These are phyloP conservation scores for Paracoccidioides lutzii DNA, from an alignment of 2,329 filamentous ascomycete genomes.

Conservation along the genomic window DNA sequence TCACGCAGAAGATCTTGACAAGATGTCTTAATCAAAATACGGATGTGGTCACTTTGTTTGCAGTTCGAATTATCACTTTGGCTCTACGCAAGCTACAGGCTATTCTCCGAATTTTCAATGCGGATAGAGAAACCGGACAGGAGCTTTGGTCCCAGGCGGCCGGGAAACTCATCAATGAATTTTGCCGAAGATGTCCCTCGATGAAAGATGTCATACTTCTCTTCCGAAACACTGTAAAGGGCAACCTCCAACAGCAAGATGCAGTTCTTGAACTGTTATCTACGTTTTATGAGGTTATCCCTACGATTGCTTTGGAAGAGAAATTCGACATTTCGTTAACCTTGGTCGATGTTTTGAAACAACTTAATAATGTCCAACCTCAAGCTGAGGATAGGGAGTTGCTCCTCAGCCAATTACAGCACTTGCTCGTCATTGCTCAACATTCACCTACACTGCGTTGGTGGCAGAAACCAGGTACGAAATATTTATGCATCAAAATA, in stretches of 20 bases:
- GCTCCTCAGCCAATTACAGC: conserved; percentile 61
- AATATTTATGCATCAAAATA: conserved; percentile 8
- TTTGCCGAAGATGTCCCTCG: conserved; percentile 63
- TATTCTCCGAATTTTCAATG: conserved; percentile 49
- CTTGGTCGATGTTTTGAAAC: conserved; percentile 55
- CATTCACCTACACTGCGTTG: conserved; percentile 77
- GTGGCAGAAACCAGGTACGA: conserved; percentile 58
- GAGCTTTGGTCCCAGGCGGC: conserved; percentile 57
- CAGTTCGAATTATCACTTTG: conserved; percentile 62
- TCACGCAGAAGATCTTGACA: conserved; percentile 66
- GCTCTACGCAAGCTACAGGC: conserved; percentile 64
- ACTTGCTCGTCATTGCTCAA: conserved; percentile 66
- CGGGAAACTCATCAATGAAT: conserved; percentile 56
- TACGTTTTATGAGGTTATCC: conserved; percentile 74
- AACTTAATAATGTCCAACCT: conserved; percentile 38
- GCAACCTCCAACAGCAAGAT: conserved; percentile 63
- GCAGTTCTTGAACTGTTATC: conserved; percentile 64
- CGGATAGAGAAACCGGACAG: conserved; percentile 32
- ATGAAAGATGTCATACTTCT: conserved; percentile 68
- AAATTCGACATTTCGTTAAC: conserved; percentile 78
- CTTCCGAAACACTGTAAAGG: conserved; percentile 55
- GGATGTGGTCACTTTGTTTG: conserved; percentile 72
- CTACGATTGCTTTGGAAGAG: conserved; percentile 64
- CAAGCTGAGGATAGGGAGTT: conserved; percentile 43
- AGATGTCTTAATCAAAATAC: conserved; percentile 68